phyloP scores from a whole-genome alignment of 148 eudicot genomes.

The Salicornia ramosissima region DNA sequence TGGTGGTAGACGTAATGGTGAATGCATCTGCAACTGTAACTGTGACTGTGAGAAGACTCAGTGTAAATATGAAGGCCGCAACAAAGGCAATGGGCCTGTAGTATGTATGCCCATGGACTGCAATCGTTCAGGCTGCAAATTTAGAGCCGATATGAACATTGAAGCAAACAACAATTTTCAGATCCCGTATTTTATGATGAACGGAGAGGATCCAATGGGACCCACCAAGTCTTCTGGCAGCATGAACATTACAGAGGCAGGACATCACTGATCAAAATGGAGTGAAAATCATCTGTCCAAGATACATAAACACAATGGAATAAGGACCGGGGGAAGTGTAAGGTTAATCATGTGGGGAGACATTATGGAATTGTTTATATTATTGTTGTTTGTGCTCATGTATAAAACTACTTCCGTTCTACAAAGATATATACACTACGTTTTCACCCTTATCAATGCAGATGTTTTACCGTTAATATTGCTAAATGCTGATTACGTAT shows the following conservation, averaged over 20 bases:
- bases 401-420: background rate
- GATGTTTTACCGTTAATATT: too few relatives aligned
- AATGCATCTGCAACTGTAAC: conserved; percentile 28
- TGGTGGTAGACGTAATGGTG: background rate
- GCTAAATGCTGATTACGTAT: too few relatives aligned
- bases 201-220: background rate
- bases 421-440: too few relatives aligned
- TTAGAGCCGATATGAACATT: conserved; percentile 12
- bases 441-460: too few relatives aligned
- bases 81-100: background rate
- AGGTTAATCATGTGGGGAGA: conserved; percentile 1
- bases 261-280: conserved; percentile 8
- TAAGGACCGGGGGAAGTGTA: background rate
- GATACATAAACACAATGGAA: background rate
- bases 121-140: conserved; percentile 18
- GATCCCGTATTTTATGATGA: conserved; percentile 9
- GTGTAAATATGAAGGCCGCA: conserved; percentile 8
- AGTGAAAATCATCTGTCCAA: background rate
- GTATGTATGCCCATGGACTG: conserved; percentile 24
- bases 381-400: background rate
- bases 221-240: background rate
- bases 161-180: conserved; percentile 8
- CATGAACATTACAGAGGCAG: conserved; percentile 16
- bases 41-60: conserved; percentile 21
- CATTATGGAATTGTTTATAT: background rate